Evolutionary conservation across 2,329 filamentous ascomycete genomes (phyloP), one percentile per base, ranked within the genome.

Genomic region (Fusarium newnesense): DNA sequence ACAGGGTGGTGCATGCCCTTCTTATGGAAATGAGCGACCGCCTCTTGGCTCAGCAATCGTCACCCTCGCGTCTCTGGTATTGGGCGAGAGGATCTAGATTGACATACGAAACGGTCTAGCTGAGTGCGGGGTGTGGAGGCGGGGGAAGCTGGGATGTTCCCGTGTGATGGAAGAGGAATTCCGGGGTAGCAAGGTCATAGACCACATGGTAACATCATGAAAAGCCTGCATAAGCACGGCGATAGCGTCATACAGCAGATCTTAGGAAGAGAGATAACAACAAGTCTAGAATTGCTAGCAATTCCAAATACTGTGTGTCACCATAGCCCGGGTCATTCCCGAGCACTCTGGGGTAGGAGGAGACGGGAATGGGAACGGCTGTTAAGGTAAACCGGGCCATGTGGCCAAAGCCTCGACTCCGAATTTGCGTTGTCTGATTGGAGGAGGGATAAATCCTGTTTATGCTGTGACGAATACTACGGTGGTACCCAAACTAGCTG

Each of bases 291-390:
- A n/a, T n/a, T n/a, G n/a, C n/a, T n/a, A n/a, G n/a, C n/a, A n/a
- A n/a, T 26, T 44, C n/a, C 46, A 36, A 52, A 52, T 52, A 36
- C 49, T 24, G 2, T 5, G 24, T 5, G 2, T 24, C 9, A 2
- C 9, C 2, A 26, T 3, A 21, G 18, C 9, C n/a, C 32, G 24
- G 34, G 34, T 5, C n/a, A 28, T 16, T 37, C 24, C 50, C 32
- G 49, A 21, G 12, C 2, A 9, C 7, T 2, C 12, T 16, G 0
- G 26, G 44, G 28, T 3, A 24, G 2, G 12, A 24, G 2, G 12
- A 16, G 36, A 6, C 2, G 18, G 6, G 12, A 10, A 26, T 26
- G 4, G 12, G 2, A 3, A 10, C 2, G 21, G 28, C 9, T 8
- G 7, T 21, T 16, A 37, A 28, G 50, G 50, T 53, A 37, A 26